Base-by-base conservation (phyloP, 306 rosid species). In the Cicer bijugum region DNA sequence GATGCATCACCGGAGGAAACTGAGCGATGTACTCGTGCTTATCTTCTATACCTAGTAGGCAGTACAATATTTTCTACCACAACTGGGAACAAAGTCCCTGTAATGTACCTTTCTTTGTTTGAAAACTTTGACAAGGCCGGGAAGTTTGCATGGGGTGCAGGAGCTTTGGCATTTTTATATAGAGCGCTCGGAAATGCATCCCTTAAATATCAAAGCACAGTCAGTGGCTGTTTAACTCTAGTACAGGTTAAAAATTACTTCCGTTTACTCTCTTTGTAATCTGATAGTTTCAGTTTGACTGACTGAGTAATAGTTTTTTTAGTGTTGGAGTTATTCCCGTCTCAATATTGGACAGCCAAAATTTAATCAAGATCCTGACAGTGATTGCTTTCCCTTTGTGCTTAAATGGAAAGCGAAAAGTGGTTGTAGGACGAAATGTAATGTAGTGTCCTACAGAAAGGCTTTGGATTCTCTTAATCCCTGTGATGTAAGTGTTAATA, bases 1-100 rank as follows among this genome's bases (percentile, higher is more conserved):
- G 85, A 86, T 80, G 96, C 97, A 48, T n/a, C 85, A 1, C 59
- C 8, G 28, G 96, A 89, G 81, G 89, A 76, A 74, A 80, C 77
- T 40, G 97, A 79, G 72, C 75, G 75, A 17, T 84, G 84, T 69
- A 92, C 96, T 5, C 91, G 97, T 39, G 97, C 97, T 50, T 92
- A 92, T 82, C 92, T 92, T 71, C 85, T 92, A 46, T 92, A 89
- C 81, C 90, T 92, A 17, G 90, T 92, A 52, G 97, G 97, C 20
- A 89, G 96, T 47, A 92, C 97, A 8, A 88, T 92, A 86, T 92
- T 92, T 75, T 90, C 97, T 69, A 89, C 97, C 51, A 92, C 97
- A 38, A 89, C 96, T 35, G 96, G 97, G 76, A 92, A 92, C 83
- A 92, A 92, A 88, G 97, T 92, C 68, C 88, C 96, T 63, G 91